phyloP scores from a whole-genome alignment of 106 monocot species.

The Dioscorea zingiberensis region DNA sequence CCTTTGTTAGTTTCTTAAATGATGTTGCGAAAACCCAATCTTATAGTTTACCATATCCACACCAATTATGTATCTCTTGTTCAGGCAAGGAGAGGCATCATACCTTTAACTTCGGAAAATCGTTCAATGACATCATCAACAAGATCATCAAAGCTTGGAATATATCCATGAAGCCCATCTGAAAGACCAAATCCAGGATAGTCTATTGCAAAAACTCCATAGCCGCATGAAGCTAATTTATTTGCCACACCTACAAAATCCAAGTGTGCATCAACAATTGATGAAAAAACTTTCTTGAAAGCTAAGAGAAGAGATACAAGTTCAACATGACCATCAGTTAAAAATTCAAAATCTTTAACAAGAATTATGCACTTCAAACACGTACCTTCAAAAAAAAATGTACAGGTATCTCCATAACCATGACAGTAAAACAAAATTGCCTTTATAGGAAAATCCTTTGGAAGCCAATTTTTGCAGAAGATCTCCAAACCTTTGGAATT shows the following conservation, averaged over 20 bases:
- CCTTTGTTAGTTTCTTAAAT: no score
- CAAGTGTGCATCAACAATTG: no score
- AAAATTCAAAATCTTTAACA: no score
- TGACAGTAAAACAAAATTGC: slow-evolving; percentile 94
- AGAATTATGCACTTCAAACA: no score
- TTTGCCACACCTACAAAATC: slow-evolving; percentile 89
- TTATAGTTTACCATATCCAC: no score
- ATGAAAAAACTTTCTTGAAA: no score
- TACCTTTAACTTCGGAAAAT: slow-evolving; percentile 87
- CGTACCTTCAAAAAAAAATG: slow-evolving; percentile 99
- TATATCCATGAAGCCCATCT: slow-evolving; percentile 94
- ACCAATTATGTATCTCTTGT: no score
- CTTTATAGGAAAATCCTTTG: slow-evolving; percentile 44
- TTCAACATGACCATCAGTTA: no score
- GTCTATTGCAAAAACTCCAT: slow-evolving; percentile 95
- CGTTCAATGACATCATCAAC: slow-evolving; percentile 80
- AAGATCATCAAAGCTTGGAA: slow-evolving; percentile 73
- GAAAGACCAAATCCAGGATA: slow-evolving; percentile 96
- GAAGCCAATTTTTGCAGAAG: slow-evolving; percentile 86
- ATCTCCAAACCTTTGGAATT: slow-evolving; percentile 81
- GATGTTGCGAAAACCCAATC: no score
- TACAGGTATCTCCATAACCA: slow-evolving; percentile 97
- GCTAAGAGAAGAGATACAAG: no score
- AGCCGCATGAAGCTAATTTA: slow-evolving; percentile 80
- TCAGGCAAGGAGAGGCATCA: no score